phyloP scores from a whole-genome alignment of 805 yeast genomes.

The Wickerhamiella azymoides region DNA sequence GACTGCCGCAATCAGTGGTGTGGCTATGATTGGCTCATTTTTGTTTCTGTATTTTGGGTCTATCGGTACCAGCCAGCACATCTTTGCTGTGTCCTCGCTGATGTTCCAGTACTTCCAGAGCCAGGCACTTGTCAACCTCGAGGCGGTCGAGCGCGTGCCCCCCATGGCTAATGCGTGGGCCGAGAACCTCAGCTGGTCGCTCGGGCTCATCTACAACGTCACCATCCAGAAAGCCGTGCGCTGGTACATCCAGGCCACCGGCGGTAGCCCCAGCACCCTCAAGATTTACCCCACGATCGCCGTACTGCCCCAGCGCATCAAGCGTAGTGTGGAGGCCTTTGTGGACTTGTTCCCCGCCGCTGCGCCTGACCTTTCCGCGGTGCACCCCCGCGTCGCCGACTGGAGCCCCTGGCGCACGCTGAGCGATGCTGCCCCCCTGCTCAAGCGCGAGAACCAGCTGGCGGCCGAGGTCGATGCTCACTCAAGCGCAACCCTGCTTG shows the following conservation, averaged over 20 bases:
- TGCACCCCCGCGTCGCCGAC: constrained; percentile 11
- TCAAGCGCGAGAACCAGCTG: constrained; percentile 15
- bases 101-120: constrained; percentile 79
- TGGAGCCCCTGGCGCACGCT: constrained; percentile 2
- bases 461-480: constrained; percentile 17
- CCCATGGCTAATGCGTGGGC: constrained; percentile 91
- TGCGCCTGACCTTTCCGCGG: constrained; percentile 31
- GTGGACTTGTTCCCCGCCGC: too few species aligned
- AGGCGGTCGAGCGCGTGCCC: constrained; percentile 72
- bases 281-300: constrained; percentile 44
- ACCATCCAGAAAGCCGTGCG: constrained; percentile 79
- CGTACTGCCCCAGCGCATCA: constrained; percentile 57
- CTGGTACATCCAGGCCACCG: constrained; percentile 93
- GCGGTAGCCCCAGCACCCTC: constrained; percentile 67
- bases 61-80: constrained; percentile 77
- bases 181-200: constrained; percentile 86
- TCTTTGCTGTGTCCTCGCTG: constrained; percentile 75
- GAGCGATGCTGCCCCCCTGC: not conserved
- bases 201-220: constrained; percentile 65
- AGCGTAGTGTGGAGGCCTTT: constrained; percentile 25
- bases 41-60: constrained; percentile 72
- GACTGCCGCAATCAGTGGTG: constrained; percentile 78
- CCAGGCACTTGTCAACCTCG: constrained; percentile 72
- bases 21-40: constrained; percentile 76
- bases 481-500: constrained; percentile 32